These are phyloP conservation scores for Solanum commersonii DNA, from an alignment of 257 asterid genomes.

Conservation along the genomic window DNA sequence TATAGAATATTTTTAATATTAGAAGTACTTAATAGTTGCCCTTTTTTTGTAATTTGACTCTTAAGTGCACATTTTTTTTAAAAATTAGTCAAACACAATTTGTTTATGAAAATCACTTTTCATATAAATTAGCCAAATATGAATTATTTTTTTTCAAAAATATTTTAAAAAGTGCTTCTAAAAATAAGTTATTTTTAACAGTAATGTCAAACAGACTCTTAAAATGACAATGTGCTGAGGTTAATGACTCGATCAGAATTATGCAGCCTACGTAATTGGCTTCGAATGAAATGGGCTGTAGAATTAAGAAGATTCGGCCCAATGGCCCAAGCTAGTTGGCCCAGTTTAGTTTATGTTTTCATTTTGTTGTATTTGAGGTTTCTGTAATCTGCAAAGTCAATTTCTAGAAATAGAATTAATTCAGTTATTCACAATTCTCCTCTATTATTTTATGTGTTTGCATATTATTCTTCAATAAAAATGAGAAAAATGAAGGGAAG, in stretches of 20 bases:
- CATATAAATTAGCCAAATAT: too few species aligned
- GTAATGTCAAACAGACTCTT: too few species aligned
- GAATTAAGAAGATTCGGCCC: background rate
- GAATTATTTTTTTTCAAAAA: too few species aligned
- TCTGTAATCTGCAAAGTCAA: background rate
- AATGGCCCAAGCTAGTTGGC: background rate
- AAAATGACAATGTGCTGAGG: background rate
- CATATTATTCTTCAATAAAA: background rate
- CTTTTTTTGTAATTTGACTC: too few species aligned
- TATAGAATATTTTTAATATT: too few species aligned
- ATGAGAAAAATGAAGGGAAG: background rate
- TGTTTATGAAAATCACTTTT: too few species aligned
- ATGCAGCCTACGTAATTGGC: background rate
- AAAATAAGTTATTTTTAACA: too few species aligned
- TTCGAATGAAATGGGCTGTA: background rate
- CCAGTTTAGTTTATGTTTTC: background rate
- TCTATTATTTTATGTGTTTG: background rate
- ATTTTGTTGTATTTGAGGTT: background rate
- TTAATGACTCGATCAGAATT: background rate
- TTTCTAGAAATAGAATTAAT: background rate
- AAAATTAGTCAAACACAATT: too few species aligned
- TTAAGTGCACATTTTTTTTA: too few species aligned
- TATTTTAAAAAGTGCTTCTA: too few species aligned
- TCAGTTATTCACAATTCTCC: background rate
- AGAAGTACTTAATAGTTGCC: too few species aligned